Conservation (phyloP, 2,329 filamentous ascomycete genomes). For the Aspergillus glaucus region DNA sequence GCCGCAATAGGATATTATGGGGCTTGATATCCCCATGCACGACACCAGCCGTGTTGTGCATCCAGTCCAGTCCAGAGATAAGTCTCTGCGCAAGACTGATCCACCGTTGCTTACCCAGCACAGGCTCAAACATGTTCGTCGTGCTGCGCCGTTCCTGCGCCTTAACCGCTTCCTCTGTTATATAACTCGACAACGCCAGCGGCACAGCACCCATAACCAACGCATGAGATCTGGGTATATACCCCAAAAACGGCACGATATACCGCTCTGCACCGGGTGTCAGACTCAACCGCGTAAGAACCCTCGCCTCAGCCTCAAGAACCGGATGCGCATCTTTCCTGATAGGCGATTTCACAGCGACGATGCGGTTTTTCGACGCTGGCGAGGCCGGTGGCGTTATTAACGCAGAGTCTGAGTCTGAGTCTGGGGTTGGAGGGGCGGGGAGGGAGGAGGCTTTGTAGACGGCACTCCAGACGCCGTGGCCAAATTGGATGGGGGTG, state of each 20-base stretch:
- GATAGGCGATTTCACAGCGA: slow-evolving; percentile 41
- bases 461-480: slow-evolving; percentile 44
- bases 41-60: slow-evolving; percentile 35
- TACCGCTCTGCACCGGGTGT: slow-evolving; percentile 27
- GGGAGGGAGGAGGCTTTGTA: slow-evolving; percentile 33
- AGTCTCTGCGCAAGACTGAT: slow-evolving; percentile 34
- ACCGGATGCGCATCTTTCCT: slow-evolving; percentile 37
- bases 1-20: slow-evolving; percentile 38
- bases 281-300: slow-evolving; percentile 34
- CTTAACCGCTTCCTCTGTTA: slow-evolving; percentile 27
- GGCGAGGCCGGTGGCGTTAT: slow-evolving; percentile 34
- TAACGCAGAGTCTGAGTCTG: neutral
- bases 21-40: slow-evolving; percentile 47
- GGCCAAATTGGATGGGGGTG: slow-evolving; percentile 34
- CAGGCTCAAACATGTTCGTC: slow-evolving; percentile 40
- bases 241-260: slow-evolving; percentile 42
- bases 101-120: slow-evolving; percentile 37
- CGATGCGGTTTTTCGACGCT: slow-evolving; percentile 21
- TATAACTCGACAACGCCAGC: slow-evolving; percentile 36
- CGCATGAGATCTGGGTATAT: slow-evolving; percentile 30
- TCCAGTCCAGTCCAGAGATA: slow-evolving; percentile 37
- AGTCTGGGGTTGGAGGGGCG: slow-evolving; percentile 3
- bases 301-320: slow-evolving; percentile 37
- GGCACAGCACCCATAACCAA: slow-evolving; percentile 43
- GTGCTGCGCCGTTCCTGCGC: slow-evolving; percentile 31